Evolutionary conservation across 495 filamentous ascomycete genomes (phyloP), one percentile per base, ranked within the genome.

Genomic region (Amniculicola lignicola): DNA sequence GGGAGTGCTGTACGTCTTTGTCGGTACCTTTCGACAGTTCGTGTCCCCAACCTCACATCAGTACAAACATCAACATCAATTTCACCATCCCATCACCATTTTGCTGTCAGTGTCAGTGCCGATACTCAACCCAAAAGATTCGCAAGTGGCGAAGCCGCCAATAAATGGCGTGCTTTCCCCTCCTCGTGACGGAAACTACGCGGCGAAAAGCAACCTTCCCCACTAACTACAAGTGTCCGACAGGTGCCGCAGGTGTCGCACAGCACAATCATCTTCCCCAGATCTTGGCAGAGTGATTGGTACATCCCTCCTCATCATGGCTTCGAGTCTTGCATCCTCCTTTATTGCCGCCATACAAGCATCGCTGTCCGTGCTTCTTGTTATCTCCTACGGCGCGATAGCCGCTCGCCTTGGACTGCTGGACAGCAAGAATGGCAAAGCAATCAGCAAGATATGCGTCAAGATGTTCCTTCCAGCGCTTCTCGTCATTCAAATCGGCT

Each of bases 311-410:
- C 16, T 11, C n/a, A 40, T n/a, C 7, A 56, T 57, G 56, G 18
- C 51, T 10, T 55, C 61, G 14, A 39, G 61, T 23, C 38, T 64
- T 9, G 12, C 69, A 2, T 45, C 54, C 22, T 81, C 83, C 24
- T 84, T 87, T 49, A 58, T 86, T 2, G 83, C 81, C 2, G 84
- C 82, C n/a, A 67, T 88, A 16, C 84, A 88, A 66, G 84, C 84
- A 21, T 79, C 75, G 29, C 66, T 86, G 18, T 85, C 83, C 2
- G 84, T 88, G 0, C 68, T 88, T 0, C 71, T 89, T 6, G 83
- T 83, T 15, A 80, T 88, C 28, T 67, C 62, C 21, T 87, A 81
- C 57, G 85, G 85, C 39, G 77, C 76, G 2, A 41, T 79, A 15
- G 77, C 81, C 0, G 79, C 78, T 6, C 71, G 75, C 45, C 72